Percentiles rank a stretch among this genome's conserved stretches.
These are phyloP conservation scores for Colletotrichum paranaense DNA, from an alignment of 2,329 filamentous ascomycete species.

Conservation along the genomic window DNA sequence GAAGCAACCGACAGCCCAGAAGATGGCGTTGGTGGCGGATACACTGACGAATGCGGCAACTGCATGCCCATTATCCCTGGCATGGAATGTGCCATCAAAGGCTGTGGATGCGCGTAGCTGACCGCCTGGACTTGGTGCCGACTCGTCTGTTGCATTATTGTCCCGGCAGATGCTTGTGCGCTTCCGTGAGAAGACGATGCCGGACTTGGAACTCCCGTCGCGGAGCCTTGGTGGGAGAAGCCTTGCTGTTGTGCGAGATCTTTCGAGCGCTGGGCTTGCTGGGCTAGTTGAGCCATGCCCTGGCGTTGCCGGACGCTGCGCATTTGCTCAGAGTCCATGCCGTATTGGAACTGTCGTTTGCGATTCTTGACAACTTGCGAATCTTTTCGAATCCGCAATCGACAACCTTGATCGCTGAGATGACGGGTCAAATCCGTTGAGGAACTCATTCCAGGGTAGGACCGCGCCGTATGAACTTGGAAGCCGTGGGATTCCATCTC, in stretches of 20 bases:
- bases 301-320: not conserved
- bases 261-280: not conserved
- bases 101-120: not conserved
- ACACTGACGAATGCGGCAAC: not conserved
- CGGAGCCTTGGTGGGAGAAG: not conserved
- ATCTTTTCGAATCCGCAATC: slow-evolving; percentile 85
- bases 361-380: slow-evolving; percentile 68
- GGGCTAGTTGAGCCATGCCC: not conserved
- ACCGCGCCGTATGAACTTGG: slow-evolving; percentile 72
- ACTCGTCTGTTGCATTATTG: not conserved
- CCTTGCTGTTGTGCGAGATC: not conserved
- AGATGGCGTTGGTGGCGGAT: not conserved
- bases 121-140: not conserved
- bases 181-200: not conserved
- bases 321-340: not conserved
- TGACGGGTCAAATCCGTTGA: slow-evolving; percentile 84
- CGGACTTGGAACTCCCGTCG: not conserved
- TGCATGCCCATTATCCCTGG: not conserved
- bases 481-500: slow-evolving; percentile 73
- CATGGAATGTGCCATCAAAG: not conserved
- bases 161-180: not conserved
- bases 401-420: slow-evolving; percentile 89
- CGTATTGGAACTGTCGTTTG: slow-evolving; percentile 44
- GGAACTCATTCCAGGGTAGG: slow-evolving; percentile 82
- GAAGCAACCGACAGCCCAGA: not conserved